A percentile compares a stretch with the other conserved stretches of the same genome.
Evolutionary conservation across 768 basidiomycete genomes (phyloP).

Genomic region (Saitozyma podzolica): DNA sequence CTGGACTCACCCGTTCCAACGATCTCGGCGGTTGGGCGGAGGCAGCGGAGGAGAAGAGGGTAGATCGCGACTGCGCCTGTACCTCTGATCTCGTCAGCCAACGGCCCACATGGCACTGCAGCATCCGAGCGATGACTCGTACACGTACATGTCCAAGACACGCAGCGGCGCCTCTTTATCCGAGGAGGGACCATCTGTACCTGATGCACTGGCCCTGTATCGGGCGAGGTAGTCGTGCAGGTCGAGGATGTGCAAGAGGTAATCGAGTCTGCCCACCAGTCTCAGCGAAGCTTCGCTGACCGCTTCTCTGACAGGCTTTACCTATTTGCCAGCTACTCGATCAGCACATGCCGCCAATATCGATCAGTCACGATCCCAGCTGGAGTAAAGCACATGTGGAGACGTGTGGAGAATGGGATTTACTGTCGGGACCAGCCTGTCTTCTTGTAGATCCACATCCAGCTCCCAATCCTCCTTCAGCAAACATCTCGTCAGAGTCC

Average conservation of each 20-base stretch:
- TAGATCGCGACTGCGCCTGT: slow-evolving; percentile 91
- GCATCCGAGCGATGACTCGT: too few relatives aligned
- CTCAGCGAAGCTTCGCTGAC: background rate
- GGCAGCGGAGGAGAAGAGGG: slow-evolving; percentile 61
- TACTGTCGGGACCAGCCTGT: slow-evolving; percentile 86
- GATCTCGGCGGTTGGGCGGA: slow-evolving; percentile 25
- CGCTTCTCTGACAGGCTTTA: slow-evolving; percentile 3
- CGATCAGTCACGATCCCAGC: background rate
- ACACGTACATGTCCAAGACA: slow-evolving; percentile 66
- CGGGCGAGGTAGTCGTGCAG: slow-evolving; percentile 54
- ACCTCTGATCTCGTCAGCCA: slow-evolving; percentile 60
- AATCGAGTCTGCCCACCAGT: slow-evolving; percentile 66
- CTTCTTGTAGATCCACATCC: slow-evolving; percentile 62
- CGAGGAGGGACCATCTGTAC: background rate
- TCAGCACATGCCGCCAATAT: slow-evolving; percentile 5
- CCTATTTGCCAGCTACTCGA: slow-evolving; percentile 43
- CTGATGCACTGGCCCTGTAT: slow-evolving; percentile 26
- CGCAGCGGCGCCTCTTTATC: slow-evolving; percentile 36
- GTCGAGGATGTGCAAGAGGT: slow-evolving; percentile 60
- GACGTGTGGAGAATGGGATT: slow-evolving; percentile 30
- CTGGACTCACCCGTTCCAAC: slow-evolving; percentile 30
- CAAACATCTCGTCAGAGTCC: slow-evolving; percentile 76
- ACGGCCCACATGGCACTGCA: too few relatives aligned
- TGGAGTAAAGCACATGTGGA: background rate
- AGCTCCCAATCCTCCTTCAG: slow-evolving; percentile 73